A percentile compares a stretch with the other conserved stretches of the same genome.
phyloP scores from a whole-genome alignment of 1,284 basidiomycete genomes.

The Gomphus bonarii region DNA sequence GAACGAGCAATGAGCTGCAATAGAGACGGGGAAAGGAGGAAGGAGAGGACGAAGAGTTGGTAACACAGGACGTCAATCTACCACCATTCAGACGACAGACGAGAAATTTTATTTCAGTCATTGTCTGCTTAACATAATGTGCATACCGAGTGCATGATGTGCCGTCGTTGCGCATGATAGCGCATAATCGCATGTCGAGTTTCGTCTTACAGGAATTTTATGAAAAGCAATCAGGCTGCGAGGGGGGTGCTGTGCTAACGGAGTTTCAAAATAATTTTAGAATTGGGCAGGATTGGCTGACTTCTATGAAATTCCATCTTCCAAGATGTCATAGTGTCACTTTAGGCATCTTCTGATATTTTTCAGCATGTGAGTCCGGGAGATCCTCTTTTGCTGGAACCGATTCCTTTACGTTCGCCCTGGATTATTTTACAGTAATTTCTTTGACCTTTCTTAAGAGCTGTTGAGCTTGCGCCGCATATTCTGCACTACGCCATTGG shows the following conservation, averaged over 20 bases:
- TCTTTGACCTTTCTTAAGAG: too few relatives aligned
- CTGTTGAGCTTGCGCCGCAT: too few relatives aligned
- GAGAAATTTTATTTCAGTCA: not conserved
- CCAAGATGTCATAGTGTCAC: not conserved
- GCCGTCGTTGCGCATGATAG: constrained; percentile 63
- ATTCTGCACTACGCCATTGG: too few relatives aligned
- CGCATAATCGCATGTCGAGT: constrained; percentile 29
- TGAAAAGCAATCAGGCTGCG: not conserved
- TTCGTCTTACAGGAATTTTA: not conserved
- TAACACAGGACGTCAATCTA: constrained; percentile 63
- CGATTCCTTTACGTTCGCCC: too few relatives aligned
- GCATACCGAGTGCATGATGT: constrained; percentile 63
- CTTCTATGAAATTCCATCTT: too few relatives aligned
- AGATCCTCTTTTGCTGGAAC: too few relatives aligned
- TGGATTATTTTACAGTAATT: too few relatives aligned
- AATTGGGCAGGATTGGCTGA: too few relatives aligned
- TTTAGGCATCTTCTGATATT: too few relatives aligned
- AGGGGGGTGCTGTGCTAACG: not conserved
- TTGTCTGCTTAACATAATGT: not conserved
- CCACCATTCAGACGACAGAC: not conserved
- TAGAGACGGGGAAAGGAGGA: constrained; percentile 60
- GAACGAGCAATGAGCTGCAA: constrained; percentile 45
- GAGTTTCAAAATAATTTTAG: not conserved
- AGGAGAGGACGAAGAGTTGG: constrained; percentile 63
- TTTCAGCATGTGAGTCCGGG: too few relatives aligned